Evolutionary conservation across 2,329 filamentous ascomycete genomes (phyloP), one percentile per base, ranked within the genome.

Genomic region (Ophiostoma angusticollis): DNA sequence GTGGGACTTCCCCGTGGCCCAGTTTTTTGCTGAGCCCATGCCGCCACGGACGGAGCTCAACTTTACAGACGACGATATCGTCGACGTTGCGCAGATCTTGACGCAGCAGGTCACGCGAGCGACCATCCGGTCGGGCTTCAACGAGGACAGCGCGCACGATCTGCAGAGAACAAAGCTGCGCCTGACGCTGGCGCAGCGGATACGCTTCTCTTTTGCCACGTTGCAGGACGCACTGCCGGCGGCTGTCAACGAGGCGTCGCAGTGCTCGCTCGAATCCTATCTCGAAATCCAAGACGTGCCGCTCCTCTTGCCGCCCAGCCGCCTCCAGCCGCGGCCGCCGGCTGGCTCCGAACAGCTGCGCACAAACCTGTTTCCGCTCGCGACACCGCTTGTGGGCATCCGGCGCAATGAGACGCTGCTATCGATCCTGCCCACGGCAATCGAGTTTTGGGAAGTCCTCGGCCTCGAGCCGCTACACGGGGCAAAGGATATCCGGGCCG

Each of bases 401-500:
- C 77, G 78, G 35, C 70, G 84, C 38, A 72, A 76, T 16, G 80
- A 85, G 28, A 68, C 69, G 2, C 72, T 71, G 34, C 70, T 86
- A 40, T 84, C 85, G 9, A 65, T 93, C 28, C 63, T 89, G 17
- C 81, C 84, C 2, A 73, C 83, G 1, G 80, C 82, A 0, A 62
- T 89, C 16, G 62, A 70, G 1, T 93, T 91, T 52, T 93, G 84
- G 85, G 84, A 91, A 52, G 77, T 78, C 33, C 62, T 93, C 14
- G 81, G 83, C 0, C 65, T 93, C 2, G 74, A 74, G 2, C 84
- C 84, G 4, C 73, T 74, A 8, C 74, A 74, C 42, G 80, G 82
- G 0, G 52, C 65, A 7, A 93, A 93, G 55, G 74, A 89, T 44
- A 62, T 91, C 22, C 67, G 70, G 25, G 71, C 77, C 0, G 70